Base-by-base conservation (phyloP, 352 stramenopile species). In the Phytophthora sp. region DNA sequence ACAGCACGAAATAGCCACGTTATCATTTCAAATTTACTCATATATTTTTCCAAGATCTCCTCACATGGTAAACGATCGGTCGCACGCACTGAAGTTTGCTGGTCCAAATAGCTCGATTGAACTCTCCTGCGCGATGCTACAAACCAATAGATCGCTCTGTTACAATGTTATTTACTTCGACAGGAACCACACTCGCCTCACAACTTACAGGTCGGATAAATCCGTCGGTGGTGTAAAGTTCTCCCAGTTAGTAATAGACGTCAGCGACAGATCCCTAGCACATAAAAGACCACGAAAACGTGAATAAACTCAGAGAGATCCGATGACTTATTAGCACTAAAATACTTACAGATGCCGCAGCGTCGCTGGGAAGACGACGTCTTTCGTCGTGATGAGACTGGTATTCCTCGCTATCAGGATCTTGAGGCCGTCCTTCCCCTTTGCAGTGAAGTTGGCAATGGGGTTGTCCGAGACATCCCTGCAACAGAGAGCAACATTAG, bases 381-480 rank as follows among this genome's bases (percentile, higher is more conserved):
- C 30, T 15, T 55, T 35, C 45, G 74, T 51, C 33, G 64, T 23
- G 11, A 26, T 21, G 24, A 73, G 30, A 30, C 47, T 72, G 4
- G 59, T 66, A 20, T 74, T 74, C 21, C 51, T 66, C 21, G 70
- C 70, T 0, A 77, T 27, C 2, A 77, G 60, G 13, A 35, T 35
- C 16, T 39, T 54, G 0, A 66, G 70, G 12, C 70, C 70, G 18
- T 57, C 11, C 36, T 77, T 72, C 23, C 60, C 62, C 13, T 42
- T 15, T 4, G 46, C 27, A 16, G 66, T 58, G 11, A 77, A 62
- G 16, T 62, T 59, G n/a, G 38, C 29, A 45, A 77, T 77, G 2
- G 61, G 61, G 33, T 77, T 77, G 36, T 68, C 41, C 4, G 70
- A 77, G 3, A 74, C 66, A 58, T 71, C 51, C 29, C 70, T 77